Evolutionary conservation across 108 stramenopile genomes (phyloP).

Genomic region (Skeletonema marinoi): DNA sequence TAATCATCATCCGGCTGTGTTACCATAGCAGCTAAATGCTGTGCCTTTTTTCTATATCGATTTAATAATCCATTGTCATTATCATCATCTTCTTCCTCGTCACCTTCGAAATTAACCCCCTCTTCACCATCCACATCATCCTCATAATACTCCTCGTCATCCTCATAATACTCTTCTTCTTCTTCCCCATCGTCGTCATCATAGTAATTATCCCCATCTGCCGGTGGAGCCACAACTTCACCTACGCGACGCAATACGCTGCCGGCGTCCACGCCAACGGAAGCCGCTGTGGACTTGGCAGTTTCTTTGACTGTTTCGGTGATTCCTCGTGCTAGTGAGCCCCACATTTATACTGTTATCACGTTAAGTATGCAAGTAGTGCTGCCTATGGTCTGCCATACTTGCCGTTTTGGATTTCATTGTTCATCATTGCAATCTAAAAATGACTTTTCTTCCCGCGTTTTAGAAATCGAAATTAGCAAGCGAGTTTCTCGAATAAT

Average conservation of each 20-base stretch:
- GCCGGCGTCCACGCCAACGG: constrained; percentile 25
- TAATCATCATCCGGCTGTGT: neutral
- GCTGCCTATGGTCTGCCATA: no score
- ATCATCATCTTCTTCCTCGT: constrained; percentile 18
- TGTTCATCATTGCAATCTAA: no score
- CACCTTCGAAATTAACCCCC: constrained; percentile 19
- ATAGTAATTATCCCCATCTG: constrained; percentile 10
- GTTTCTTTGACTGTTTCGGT: constrained; percentile 38
- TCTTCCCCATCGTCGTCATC: constrained; percentile 16
- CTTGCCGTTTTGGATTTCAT: no score
- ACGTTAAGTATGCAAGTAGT: no score
- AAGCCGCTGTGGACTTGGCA: constrained; percentile 34
- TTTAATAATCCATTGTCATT: constrained; percentile 12
- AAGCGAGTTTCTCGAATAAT: no score
- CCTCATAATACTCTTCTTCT: constrained; percentile 13
- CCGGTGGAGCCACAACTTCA: constrained; percentile 54
- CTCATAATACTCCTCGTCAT: constrained; percentile 14
- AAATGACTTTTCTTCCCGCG: no score
- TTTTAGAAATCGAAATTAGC: no score
- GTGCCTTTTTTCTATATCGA: constrained; percentile 29
- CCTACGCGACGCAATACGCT: constrained; percentile 40
- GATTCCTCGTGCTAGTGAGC: constrained; percentile 46
- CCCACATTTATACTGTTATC: constrained; percentile 34
- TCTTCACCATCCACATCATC: neutral
- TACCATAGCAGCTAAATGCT: constrained; percentile 15